Percentiles rank a stretch among this genome's conserved stretches.
These are phyloP conservation scores for Ogataea pilisensis DNA, from an alignment of 805 yeast species.

Conservation along the genomic window DNA sequence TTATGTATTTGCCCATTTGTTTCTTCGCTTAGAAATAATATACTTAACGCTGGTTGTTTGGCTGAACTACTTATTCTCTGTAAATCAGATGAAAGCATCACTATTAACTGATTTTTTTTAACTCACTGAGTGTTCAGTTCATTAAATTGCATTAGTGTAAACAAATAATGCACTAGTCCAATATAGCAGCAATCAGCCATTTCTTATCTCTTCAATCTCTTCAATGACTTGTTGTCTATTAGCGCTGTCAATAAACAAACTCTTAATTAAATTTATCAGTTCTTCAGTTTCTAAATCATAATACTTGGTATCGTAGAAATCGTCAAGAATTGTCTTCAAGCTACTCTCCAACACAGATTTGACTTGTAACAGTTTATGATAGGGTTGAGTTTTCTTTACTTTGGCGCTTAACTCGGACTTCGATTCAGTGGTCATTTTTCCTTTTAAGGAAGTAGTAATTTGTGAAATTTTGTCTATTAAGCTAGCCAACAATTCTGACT, in stretches of 20 bases:
- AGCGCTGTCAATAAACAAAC: slow-evolving; percentile 45
- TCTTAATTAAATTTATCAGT: slow-evolving; percentile 36
- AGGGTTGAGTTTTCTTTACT: slow-evolving; percentile 18
- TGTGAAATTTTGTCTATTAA: slow-evolving; percentile 10
- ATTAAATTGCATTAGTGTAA: no score
- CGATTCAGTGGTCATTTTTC: neutral
- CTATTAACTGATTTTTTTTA: no score
- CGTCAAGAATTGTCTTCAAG: slow-evolving; percentile 43
- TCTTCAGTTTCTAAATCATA: slow-evolving; percentile 47
- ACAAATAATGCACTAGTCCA: no score
- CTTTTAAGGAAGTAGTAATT: neutral
- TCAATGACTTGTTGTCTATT: slow-evolving; percentile 39
- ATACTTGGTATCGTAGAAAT: slow-evolving; percentile 49
- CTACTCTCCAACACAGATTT: slow-evolving; percentile 28
- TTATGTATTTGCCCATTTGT: no score
- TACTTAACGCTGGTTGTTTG: no score
- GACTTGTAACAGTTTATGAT: slow-evolving; percentile 28
- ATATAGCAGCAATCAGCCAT: neutral
- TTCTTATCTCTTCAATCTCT: slow-evolving; percentile 44
- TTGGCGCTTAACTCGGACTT: slow-evolving; percentile 5
- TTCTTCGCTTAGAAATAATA: no score
- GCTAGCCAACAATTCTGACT: slow-evolving; percentile 23
- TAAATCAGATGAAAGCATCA: no score
- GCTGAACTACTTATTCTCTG: no score
- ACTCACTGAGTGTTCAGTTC: no score